A percentile compares a stretch with the other conserved stretches of the same genome.
These are phyloP conservation scores for Houttuynia cordata DNA, from an alignment of 164 flowering plant genomes.

Conservation along the genomic window DNA sequence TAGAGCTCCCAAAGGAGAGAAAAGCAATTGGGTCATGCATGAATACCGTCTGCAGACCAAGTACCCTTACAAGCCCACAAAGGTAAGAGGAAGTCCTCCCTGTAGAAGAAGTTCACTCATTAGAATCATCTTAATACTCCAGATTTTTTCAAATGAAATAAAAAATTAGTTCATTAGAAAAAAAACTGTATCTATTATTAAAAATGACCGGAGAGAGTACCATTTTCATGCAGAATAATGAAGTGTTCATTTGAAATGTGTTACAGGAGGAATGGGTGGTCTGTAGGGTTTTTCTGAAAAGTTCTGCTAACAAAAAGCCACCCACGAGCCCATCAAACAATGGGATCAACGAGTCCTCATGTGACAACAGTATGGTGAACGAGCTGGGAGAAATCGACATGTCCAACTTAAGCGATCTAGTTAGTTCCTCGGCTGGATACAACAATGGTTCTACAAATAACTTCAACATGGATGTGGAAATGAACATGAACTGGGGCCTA, in stretches of 20 bases:
- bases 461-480: slow-evolving; percentile 10
- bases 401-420: slow-evolving; percentile 19
- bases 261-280: slow-evolving; percentile 91
- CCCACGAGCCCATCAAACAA: slow-evolving; percentile 16
- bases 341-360: slow-evolving; percentile 32
- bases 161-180: no score
- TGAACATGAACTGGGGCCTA: slow-evolving; percentile 29
- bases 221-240: no score
- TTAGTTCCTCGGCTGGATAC: slow-evolving; percentile 17
- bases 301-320: slow-evolving; percentile 36
- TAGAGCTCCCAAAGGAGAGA: slow-evolving; percentile 90
- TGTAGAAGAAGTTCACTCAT: neutral
- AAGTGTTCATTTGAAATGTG: no score
- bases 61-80: slow-evolving; percentile 35
- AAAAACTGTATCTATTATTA: no score
- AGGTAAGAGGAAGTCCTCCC: slow-evolving; percentile 25
- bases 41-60: slow-evolving; percentile 67
- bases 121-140: no score
- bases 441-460: slow-evolving; percentile 8
- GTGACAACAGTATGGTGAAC: slow-evolving; percentile 25
- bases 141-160: no score
- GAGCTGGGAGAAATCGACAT: slow-evolving; percentile 50
- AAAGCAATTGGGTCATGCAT: slow-evolving; percentile 95
- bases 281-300: slow-evolving; percentile 79
- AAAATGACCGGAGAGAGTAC: no score